Conservation (phyloP, 2,329 filamentous ascomycete species). For the Hymenoscyphus repandus region DNA sequence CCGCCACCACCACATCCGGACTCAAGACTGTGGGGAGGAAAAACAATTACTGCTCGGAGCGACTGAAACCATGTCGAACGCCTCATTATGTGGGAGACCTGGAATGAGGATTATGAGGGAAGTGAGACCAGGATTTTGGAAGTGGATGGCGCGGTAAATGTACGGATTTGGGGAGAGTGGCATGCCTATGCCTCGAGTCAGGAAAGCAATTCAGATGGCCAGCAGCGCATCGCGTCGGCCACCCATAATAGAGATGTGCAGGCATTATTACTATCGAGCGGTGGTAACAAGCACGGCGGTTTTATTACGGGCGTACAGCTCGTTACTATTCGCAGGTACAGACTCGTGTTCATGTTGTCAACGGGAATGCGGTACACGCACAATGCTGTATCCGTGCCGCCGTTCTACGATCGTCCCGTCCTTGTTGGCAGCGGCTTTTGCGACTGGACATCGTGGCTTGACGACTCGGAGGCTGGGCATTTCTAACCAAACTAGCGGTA, state of each 20-base stretch:
- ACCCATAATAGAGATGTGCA: not conserved
- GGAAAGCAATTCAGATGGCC: not conserved
- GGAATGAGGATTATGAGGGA: not conserved
- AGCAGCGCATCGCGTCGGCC: conserved; percentile 9
- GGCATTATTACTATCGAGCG: too few relatives aligned
- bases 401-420: too few relatives aligned
- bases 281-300: too few relatives aligned
- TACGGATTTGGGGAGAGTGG: conserved; percentile 4
- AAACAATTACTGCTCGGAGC: not conserved
- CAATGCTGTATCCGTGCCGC: too few relatives aligned
- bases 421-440: too few relatives aligned
- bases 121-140: conserved; percentile 1
- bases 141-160: conserved; percentile 14
- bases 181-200: conserved; percentile 5
- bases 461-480: too few relatives aligned
- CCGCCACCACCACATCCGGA: not conserved
- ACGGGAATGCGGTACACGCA: too few relatives aligned
- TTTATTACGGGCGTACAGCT: too few relatives aligned
- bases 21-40: not conserved
- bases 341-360: too few relatives aligned
- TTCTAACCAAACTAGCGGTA: too few relatives aligned
- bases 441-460: too few relatives aligned
- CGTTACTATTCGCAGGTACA: too few relatives aligned
- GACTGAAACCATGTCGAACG: not conserved
- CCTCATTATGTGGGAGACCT: conserved; percentile 2